Evolutionary conservation across 2,329 filamentous ascomycete genomes (phyloP), one percentile per base, ranked within the genome.

Genomic region (Curvularia sp.): DNA sequence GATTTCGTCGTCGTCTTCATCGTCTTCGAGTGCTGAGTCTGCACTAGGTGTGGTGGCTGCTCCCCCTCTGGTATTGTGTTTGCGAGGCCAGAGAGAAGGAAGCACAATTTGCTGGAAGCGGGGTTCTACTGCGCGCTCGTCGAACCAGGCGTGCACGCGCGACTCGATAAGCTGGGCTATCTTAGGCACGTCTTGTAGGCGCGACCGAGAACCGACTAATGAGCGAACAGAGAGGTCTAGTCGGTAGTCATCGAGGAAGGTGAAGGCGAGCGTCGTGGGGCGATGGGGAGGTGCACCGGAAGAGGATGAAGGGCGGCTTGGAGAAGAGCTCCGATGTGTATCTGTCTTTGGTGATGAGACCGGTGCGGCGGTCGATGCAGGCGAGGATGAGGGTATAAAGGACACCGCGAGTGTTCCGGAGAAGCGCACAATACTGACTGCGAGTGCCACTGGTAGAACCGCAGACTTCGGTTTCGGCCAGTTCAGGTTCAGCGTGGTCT

Each of bases 361-460:
- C 77, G 41, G 21, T n/a, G 64, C 49, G 1, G 60, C 32, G 18
- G 52, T 60, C 23, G 19, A 70, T 62, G 18, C 68, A 57, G 74
- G 72, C 1, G 73, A 69, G 9, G 74, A 74, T 0, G 86, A 87
- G 1, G 95, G 95, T 58, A 96, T 92, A 73, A 98, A 96, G 1
- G 92, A 96, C 43, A 98, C 90, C 43, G 92, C 96, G 18, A 99
- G 80, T 36, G 95, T 99, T 41, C 95, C 95, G 47, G 93, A 97
- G 77, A 99, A 99, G 13, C 95, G 86, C 15, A 97, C 92, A 15
- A 99, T 91, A 15, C 90, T 95, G 12, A 99, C 93, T 0, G 93
- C 89, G 32, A 99, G 81, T 0, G 94, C 95, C 18, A 99, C 93
- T 2, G 95, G 95, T 1, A 99, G 82, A 7, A 97, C 89, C 0